Base-by-base conservation (phyloP, 345 rosid genomes). In the Aquilaria sinensis region DNA sequence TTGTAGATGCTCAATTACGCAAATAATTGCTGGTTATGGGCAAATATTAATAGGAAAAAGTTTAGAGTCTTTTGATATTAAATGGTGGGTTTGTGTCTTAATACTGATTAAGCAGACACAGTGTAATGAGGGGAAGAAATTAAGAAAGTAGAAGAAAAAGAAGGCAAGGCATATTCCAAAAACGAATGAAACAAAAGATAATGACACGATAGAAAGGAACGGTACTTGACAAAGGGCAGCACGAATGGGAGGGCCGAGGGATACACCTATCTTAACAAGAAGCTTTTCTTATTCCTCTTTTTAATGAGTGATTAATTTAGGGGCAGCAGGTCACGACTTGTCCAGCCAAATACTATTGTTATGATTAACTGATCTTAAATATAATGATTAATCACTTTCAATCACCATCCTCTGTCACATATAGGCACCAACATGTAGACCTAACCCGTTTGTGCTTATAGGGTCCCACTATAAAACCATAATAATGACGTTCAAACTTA, bases 341-440 rank as follows among this genome's bases (percentile, higher is more conserved):
- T 77, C 78, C 48, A 81, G 76, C 79, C 79, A 76, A 71, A 71
- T 64, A 48, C 60, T 62, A 67, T 45, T 53, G 61, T 56, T 65
- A 41, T 61, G 31, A 78, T 78, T 64, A 65, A 71, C 47, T 75
- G 64, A 76, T 56, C 23, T 65, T 31, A 64, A 67, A 52, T 51
- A 65, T 58, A 62, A 71, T 69, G n/a, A 73, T 75, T 73, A 73
- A 67, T 64, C 54, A 56, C 67, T 69, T 65, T 68, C 59, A 67
- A 51, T 64, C 77, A 64, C 82, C 79, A 62, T 63, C 65, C 55
- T 57, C 15, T 81, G 85, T 80, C 84, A 74, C 71, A 77, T 57
- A 63, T 67, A 67, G 59, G 77, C 76, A 74, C 83, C 83, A 81
- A 78, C 90, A 81, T 76, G 83, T 80, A 84, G 86, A 74, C 86